Evolutionary conservation across 2,329 filamentous ascomycete species (phyloP).

Genomic region (Sporothrix dimorphospora): DNA sequence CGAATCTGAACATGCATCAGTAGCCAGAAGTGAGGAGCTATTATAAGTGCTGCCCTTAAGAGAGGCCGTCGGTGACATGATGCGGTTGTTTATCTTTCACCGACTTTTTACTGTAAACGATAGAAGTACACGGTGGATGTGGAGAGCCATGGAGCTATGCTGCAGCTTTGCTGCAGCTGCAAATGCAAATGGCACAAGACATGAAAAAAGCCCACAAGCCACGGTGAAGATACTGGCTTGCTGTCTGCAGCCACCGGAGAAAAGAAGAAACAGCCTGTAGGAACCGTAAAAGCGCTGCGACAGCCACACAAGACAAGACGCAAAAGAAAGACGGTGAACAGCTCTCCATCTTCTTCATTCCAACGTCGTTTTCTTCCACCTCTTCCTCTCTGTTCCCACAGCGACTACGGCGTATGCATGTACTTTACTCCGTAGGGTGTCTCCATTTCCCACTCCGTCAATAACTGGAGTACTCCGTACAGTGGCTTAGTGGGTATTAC

Average conservation of each 20-base stretch:
- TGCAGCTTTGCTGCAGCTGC: not conserved
- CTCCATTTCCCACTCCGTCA: not conserved
- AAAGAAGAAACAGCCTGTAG: too few relatives aligned
- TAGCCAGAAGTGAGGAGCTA: too few relatives aligned
- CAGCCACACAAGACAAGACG: too few relatives aligned
- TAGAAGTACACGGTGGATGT: not conserved
- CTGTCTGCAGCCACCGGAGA: too few relatives aligned
- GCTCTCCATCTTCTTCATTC: not conserved
- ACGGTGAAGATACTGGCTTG: not conserved
- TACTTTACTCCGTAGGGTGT: slow-evolving; percentile 18
- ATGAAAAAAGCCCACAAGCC: not conserved
- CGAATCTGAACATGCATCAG: not conserved
- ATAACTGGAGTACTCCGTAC: not conserved
- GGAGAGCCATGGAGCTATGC: slow-evolving; percentile 5
- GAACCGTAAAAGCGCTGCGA: too few relatives aligned
- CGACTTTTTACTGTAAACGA: not conserved
- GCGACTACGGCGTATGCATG: slow-evolving; percentile 18
- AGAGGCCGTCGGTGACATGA: slow-evolving; percentile 4
- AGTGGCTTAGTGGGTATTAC: not conserved
- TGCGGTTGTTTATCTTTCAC: not conserved
- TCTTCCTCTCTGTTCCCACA: slow-evolving; percentile 8
- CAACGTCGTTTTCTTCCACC: not conserved
- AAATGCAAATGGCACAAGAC: not conserved
- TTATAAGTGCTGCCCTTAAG: too few relatives aligned
- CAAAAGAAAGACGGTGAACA: not conserved